Percentiles rank a stretch among this genome's conserved stretches.
Conservation (phyloP, 176 grass and related monocot genomes). For the Pontederia crassipes region DNA sequence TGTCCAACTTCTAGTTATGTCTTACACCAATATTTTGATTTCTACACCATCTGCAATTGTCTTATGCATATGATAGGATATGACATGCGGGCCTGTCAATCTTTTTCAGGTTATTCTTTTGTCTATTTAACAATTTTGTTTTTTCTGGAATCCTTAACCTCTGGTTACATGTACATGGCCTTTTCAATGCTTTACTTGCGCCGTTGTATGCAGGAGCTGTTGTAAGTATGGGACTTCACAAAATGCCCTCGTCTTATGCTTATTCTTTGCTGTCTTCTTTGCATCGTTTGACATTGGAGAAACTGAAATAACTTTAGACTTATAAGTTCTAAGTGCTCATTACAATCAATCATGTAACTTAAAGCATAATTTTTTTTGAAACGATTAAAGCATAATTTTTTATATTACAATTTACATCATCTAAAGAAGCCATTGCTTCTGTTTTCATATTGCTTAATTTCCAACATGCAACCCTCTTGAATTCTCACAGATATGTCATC, state of each 20-base stretch:
- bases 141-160: slow-evolving; percentile 63
- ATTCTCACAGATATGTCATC: slow-evolving; percentile 12
- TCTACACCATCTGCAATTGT: neutral
- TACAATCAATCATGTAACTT: too few species aligned
- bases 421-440: too few species aligned
- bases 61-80: too few species aligned
- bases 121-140: neutral
- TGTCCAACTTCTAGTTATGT: neutral
- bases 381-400: too few species aligned
- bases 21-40: neutral
- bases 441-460: too few species aligned
- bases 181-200: slow-evolving; percentile 93
- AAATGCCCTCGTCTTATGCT: neutral
- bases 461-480: slow-evolving; percentile 10
- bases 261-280: slow-evolving; percentile 3
- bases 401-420: too few species aligned
- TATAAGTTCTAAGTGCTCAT: too few species aligned
- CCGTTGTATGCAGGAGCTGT: slow-evolving; percentile 88
- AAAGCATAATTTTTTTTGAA: too few species aligned
- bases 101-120: too few species aligned
- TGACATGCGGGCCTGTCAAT: too few species aligned
- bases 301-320: neutral
- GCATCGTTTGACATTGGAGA: slow-evolving; percentile 9
- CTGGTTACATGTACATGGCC: slow-evolving; percentile 85
- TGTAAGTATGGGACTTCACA: slow-evolving; percentile 28